These are phyloP conservation scores for Acarospora socialis DNA, from an alignment of 2,329 filamentous ascomycete genomes.

Conservation along the genomic window DNA sequence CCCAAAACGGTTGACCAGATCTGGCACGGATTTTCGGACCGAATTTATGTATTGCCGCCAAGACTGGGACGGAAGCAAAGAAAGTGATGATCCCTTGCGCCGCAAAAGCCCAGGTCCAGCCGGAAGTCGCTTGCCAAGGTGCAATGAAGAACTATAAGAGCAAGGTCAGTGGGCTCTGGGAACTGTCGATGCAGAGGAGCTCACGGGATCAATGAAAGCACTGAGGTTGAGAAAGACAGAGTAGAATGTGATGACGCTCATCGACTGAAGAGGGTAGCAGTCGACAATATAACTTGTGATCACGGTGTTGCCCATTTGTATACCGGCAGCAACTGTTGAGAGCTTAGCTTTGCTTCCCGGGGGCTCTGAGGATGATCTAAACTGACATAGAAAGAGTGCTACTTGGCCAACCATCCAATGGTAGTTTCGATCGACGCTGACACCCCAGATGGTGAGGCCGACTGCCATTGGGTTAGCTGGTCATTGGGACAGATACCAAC, in stretches of 20 bases:
- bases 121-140: conserved; percentile 30
- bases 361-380: no score
- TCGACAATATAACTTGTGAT: conserved; percentile 41
- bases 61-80: conserved; percentile 25
- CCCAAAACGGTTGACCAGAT: conserved; percentile 29
- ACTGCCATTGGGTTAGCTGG: conserved; percentile 17
- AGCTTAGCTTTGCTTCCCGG: conserved; percentile 2
- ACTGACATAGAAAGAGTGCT: conserved; percentile 40
- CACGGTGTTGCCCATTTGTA: conserved; percentile 43
- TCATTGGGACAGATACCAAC: no score
- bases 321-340: conserved; percentile 33
- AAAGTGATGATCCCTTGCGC: conserved; percentile 34
- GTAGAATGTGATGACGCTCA: conserved; percentile 41
- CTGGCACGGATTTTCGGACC: conserved; percentile 25
- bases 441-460: conserved; percentile 40
- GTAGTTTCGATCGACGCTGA: conserved; percentile 37
- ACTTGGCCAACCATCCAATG: conserved; percentile 45
- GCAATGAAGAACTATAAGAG: conserved; percentile 35
- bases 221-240: conserved; percentile 39
- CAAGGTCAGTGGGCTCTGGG: no score
- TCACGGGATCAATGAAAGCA: conserved; percentile 31
- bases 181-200: conserved; percentile 8
- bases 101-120: conserved; percentile 39
- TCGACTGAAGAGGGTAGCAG: conserved; percentile 40
- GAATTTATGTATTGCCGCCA: conserved; percentile 27